phyloP scores from a whole-genome alignment of 495 filamentous ascomycete genomes.

The Lentithecium fluviatile region DNA sequence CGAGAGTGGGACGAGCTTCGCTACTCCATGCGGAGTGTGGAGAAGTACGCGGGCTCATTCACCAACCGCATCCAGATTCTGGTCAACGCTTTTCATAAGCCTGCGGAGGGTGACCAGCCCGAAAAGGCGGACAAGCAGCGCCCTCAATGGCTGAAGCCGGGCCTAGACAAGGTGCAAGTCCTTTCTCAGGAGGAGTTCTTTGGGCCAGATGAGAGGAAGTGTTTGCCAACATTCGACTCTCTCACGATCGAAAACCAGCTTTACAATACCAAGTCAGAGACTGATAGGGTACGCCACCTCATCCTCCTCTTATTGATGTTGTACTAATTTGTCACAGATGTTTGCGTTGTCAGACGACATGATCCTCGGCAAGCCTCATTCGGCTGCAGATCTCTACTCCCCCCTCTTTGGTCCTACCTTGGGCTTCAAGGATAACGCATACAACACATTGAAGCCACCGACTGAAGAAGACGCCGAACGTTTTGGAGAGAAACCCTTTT shows the following conservation, averaged over 20 bases:
- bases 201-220: constrained; percentile 42
- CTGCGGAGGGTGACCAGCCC: background rate
- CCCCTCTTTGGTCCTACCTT: constrained; percentile 47
- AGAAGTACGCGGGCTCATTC: constrained; percentile 44
- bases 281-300: constrained; percentile 22
- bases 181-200: constrained; percentile 49
- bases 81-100: constrained; percentile 43
- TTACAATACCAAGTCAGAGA: constrained; percentile 36
- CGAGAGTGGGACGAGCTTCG: constrained; percentile 49
- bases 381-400: constrained; percentile 48
- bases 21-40: constrained; percentile 47
- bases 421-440: constrained; percentile 47
- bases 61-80: constrained; percentile 48
- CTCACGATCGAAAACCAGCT: constrained; percentile 49
- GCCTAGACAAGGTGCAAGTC: constrained; percentile 42
- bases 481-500: constrained; percentile 49
- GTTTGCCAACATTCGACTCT: constrained; percentile 49
- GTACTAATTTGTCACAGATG: constrained; percentile 39
- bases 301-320: background rate
- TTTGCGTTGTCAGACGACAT: constrained; percentile 50
- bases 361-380: constrained; percentile 46
- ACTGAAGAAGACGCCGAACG: constrained; percentile 35
- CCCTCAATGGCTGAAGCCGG: constrained; percentile 43
- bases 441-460: constrained; percentile 46
- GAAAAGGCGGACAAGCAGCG: constrained; percentile 38